A percentile compares a stretch with the other conserved stretches of the same genome.
Evolutionary conservation across 1,284 basidiomycete genomes (phyloP).

Genomic region (Boletus smithii): DNA sequence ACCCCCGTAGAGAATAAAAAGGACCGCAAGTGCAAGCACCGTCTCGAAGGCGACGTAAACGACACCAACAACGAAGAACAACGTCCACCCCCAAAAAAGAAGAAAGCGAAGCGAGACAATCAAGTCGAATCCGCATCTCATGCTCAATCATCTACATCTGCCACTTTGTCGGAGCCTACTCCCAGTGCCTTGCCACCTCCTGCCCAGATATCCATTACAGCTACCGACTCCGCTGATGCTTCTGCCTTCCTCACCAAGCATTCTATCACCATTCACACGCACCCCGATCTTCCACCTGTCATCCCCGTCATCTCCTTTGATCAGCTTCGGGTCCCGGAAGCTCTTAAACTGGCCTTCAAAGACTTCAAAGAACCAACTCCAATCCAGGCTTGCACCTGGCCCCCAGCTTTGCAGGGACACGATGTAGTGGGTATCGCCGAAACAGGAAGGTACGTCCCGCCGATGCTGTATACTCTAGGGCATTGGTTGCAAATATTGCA

Average conservation of each 20-base stretch:
- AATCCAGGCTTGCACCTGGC: slow-evolving; percentile 96
- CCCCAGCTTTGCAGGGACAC: slow-evolving; percentile 74
- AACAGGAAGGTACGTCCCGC: slow-evolving; percentile 71
- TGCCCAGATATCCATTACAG: slow-evolving; percentile 8
- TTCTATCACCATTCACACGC: slow-evolving; percentile 68
- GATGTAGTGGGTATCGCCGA: slow-evolving; percentile 98
- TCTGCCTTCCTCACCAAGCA: slow-evolving; percentile 69
- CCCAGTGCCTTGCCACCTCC: background rate
- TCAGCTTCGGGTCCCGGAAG: slow-evolving; percentile 65
- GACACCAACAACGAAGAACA: slow-evolving; percentile 3
- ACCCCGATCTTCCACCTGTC: slow-evolving; percentile 43
- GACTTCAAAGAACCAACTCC: slow-evolving; percentile 89
- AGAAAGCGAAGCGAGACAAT: slow-evolving; percentile 31
- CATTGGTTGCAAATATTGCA: background rate
- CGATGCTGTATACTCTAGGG: background rate
- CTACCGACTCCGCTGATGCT: slow-evolving; percentile 42
- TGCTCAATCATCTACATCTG: slow-evolving; percentile 16
- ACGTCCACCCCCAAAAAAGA: slow-evolving; percentile 27
- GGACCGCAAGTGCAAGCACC: slow-evolving; percentile 34
- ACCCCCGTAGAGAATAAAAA: slow-evolving; percentile 24
- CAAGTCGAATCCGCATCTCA: slow-evolving; percentile 5
- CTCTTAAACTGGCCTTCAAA: slow-evolving; percentile 61
- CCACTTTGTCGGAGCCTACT: slow-evolving; percentile 17
- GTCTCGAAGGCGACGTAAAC: slow-evolving; percentile 9
- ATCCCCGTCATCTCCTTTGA: slow-evolving; percentile 79